Base-by-base conservation (phyloP, 2,329 filamentous ascomycete species). In the Sodiomyces alkalinus region DNA sequence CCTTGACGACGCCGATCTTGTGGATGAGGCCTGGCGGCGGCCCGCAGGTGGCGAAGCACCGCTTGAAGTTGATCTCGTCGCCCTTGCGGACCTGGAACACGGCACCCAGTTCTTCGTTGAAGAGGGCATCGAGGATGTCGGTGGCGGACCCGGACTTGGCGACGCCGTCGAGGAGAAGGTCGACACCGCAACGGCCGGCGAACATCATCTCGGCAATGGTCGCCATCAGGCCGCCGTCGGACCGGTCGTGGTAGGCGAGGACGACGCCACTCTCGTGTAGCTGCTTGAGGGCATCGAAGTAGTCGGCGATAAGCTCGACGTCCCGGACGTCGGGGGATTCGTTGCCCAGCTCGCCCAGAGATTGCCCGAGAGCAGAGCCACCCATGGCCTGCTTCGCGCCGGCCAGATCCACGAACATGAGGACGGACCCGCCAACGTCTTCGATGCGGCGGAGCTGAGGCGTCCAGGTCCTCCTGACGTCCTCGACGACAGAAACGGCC, bases 201-300 rank as follows among this genome's bases (percentile, higher is more conserved):
- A 96, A 96, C 73, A 92, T 92, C 90, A 96, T 96, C 56, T 98
- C 90, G 3, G 76, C 81, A 19, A 96, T 58, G 5, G 87, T 86
- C 1, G 87, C 90, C 47, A 96, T 71, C 7, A 96, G 61, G 44
- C 90, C 90, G 51, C 87, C 90, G 49, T 96, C 87, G 0, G 85
- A 94, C 26, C 80, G 70, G 53, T 96, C 90, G 50, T 96, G 90
- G 50, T 96, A 96, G 4, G 87, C 87, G 14, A 96, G 69, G 8
- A 96, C 86, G 21, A 67, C 54, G 23, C 58, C 56, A 38, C 55
- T 62, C 53, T 65, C 58, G 44, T 76, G 71, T 27, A 76, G 55
- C 42, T 75, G 70, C 26, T 58, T 60, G 15, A 92, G 64, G 2
- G 87, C 90, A 50, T 94, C 85, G 46, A 90, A 94, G 58, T 80